Conservation (phyloP, 805 yeast genomes). For the Jamesozyma lodderae region DNA sequence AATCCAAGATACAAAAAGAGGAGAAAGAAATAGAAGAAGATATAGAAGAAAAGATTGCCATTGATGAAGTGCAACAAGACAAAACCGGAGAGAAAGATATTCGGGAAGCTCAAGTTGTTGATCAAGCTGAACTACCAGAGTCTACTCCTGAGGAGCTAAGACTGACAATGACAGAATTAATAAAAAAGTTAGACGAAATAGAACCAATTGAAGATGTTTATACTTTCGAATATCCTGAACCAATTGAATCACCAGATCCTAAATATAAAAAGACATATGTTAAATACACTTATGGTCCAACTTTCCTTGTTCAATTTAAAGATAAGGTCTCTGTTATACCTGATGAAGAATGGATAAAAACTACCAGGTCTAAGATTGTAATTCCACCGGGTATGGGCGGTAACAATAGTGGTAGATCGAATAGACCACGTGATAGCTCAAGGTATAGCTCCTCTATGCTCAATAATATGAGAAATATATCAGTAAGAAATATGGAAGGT, state of each 20-base stretch:
- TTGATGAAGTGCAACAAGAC: not conserved
- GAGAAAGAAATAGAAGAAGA: slow-evolving; percentile 6
- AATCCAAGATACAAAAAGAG: slow-evolving; percentile 7
- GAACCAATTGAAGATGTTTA: slow-evolving; percentile 48
- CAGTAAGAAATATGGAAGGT: slow-evolving; percentile 32
- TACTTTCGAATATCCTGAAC: slow-evolving; percentile 46
- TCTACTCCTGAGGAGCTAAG: slow-evolving; percentile 12
- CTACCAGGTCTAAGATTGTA: slow-evolving; percentile 26
- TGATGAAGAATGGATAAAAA: slow-evolving; percentile 50
- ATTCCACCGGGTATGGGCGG: slow-evolving; percentile 24
- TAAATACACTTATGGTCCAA: slow-evolving; percentile 62
- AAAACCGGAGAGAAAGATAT: not conserved
- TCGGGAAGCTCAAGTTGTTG: not conserved
- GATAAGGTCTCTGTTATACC: slow-evolving; percentile 43
- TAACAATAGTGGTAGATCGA: slow-evolving; percentile 9
- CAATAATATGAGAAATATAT: slow-evolving; percentile 28
- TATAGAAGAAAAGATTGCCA: slow-evolving; percentile 5
- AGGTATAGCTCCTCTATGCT: slow-evolving; percentile 28
- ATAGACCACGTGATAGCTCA: slow-evolving; percentile 26
- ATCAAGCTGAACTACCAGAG: not conserved
- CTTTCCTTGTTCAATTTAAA: slow-evolving; percentile 71
- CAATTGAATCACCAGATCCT: slow-evolving; percentile 40
- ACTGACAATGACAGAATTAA: slow-evolving; percentile 44
- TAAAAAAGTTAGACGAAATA: slow-evolving; percentile 40
- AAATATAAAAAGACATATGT: slow-evolving; percentile 29